Percentiles rank a stretch among this genome's conserved stretches.
These are phyloP conservation scores for Albugo candida DNA, from an alignment of 352 stramenopile genomes.

Conservation along the genomic window DNA sequence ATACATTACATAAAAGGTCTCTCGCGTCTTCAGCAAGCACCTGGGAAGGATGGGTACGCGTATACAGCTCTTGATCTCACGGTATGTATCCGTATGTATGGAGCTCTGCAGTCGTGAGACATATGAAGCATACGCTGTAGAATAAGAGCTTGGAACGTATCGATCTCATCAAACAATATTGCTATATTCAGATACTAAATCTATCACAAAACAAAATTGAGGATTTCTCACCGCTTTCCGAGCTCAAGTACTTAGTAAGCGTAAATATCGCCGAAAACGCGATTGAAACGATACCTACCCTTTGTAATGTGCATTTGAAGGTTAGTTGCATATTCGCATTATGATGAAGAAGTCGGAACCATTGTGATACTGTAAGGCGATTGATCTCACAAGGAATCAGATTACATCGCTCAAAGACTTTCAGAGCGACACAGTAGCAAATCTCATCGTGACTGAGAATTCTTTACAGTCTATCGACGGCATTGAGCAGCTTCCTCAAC, in stretches of 20 bases:
- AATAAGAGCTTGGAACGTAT: conserved; percentile 30
- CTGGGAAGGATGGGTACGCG: conserved; percentile 56
- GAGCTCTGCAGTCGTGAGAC: not conserved
- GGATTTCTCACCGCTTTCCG: conserved; percentile 23
- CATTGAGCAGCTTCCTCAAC: too few relatives aligned
- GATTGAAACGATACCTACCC: conserved; percentile 12
- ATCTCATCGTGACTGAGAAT: conserved; percentile 40
- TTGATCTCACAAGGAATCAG: conserved; percentile 55
- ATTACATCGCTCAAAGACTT: conserved; percentile 30
- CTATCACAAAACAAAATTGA: conserved; percentile 41
- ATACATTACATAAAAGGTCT: conserved; percentile 30
- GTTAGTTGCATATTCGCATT: conserved; percentile 2
- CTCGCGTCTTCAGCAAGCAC: conserved; percentile 44
- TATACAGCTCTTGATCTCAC: conserved; percentile 53
- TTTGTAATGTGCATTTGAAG: conserved; percentile 44
- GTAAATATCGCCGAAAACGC: conserved; percentile 39
- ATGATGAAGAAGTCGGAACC: too few relatives aligned
- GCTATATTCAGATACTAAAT: conserved; percentile 53
- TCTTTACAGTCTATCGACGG: too few relatives aligned
- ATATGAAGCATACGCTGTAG: conserved; percentile 6
- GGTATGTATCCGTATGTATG: conserved; percentile 15
- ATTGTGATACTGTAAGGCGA: conserved; percentile 9
- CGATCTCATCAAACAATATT: conserved; percentile 34
- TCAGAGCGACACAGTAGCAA: conserved; percentile 22
- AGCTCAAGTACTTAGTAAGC: conserved; percentile 36